Evolutionary conservation across 2,329 filamentous ascomycete species (phyloP).

Genomic region (Fusarium falciforme): DNA sequence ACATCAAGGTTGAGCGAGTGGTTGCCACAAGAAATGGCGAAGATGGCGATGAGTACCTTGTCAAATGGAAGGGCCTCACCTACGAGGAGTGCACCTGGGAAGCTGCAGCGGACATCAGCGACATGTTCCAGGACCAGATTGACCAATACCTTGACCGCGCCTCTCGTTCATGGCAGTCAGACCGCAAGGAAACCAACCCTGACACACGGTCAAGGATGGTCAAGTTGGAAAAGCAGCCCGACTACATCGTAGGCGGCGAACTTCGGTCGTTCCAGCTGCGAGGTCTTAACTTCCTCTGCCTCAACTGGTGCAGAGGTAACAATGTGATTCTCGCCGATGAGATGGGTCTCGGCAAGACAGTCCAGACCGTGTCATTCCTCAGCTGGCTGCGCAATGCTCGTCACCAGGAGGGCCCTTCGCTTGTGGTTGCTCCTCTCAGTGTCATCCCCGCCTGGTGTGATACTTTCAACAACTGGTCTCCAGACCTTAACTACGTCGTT

Average conservation of each 20-base stretch:
- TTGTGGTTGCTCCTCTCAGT: conserved; percentile 96
- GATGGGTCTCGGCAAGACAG: conserved; percentile 98
- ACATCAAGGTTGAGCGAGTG: conserved; percentile 91
- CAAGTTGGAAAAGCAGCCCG: conserved; percentile 82
- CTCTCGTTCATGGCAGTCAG: conserved; percentile 82
- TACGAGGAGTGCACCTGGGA: conserved; percentile 99
- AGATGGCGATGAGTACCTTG: conserved; percentile 85
- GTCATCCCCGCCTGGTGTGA: conserved; percentile 99
- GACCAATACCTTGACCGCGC: conserved; percentile 90
- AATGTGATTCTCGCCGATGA: conserved; percentile 98
- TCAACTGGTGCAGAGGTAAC: conserved; percentile 94
- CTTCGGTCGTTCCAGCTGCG: conserved; percentile 93
- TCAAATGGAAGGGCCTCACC: conserved; percentile 96
- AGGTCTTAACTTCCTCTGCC: conserved; percentile 93
- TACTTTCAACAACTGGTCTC: conserved; percentile 96
- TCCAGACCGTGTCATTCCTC: conserved; percentile 96
- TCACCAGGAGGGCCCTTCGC: conserved; percentile 90
- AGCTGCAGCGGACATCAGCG: conserved; percentile 76
- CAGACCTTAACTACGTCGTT: conserved; percentile 95
- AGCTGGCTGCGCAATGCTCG: conserved; percentile 95
- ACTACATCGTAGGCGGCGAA: conserved; percentile 85
- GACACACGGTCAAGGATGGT: conserved; percentile 79
- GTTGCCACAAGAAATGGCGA: conserved; percentile 86
- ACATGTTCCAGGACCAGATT: conserved; percentile 87
- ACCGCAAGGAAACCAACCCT: conserved; percentile 79